Base-by-base conservation (phyloP, 352 stramenopile species). In the Phytophthora chlamydospora region DNA sequence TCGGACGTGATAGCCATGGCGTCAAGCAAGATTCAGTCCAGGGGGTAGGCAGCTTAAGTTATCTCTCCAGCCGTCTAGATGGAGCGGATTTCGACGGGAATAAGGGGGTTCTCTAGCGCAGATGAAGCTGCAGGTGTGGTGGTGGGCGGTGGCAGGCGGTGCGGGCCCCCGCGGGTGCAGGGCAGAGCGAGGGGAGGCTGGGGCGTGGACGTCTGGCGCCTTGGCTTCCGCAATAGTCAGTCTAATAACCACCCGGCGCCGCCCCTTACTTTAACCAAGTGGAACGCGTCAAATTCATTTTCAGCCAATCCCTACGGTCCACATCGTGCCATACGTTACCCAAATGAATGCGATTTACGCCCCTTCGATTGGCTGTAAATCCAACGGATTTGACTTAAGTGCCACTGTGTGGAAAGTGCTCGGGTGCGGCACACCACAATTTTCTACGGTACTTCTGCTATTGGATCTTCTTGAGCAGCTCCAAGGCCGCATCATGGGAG, bases 1-100 rank as follows among this genome's bases (percentile, higher is more conserved):
- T 99, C 97, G 49, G 88, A 96, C 34, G 83, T 97, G 65, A 98
- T 94, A 62, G 86, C 80, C 91, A 97, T 97, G 32, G 71, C 62
- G 35, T 29, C 24, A 3, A 29, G 36, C 6, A 45, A 45, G 38
- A 44, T 58, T 51, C 24, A 29, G 24, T 29, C 24, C 24, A 29
- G 24, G 24, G 24, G 4, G 4, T 29, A 29, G 1, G 21, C 21
- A 3, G 21, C 21, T 24, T 3, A 24, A 24, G 24, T 29, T 29
- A 1, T 3, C 24, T 29, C 24, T 29, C 24, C 24, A 29, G 24
- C 2, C 2, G 24, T 11, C 33, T 24, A 11, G 36, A 55, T 6
- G 19, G 38, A 31, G 34, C 41, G 16, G 45, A 38, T 35, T 46
- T 31, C n/a, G 16, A 19, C 29, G 10, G 41, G 31, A 17, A 16